A percentile compares a stretch with the other conserved stretches of the same genome.
phyloP scores from a whole-genome alignment of 257 asterid genomes.

The Ilex asprella region DNA sequence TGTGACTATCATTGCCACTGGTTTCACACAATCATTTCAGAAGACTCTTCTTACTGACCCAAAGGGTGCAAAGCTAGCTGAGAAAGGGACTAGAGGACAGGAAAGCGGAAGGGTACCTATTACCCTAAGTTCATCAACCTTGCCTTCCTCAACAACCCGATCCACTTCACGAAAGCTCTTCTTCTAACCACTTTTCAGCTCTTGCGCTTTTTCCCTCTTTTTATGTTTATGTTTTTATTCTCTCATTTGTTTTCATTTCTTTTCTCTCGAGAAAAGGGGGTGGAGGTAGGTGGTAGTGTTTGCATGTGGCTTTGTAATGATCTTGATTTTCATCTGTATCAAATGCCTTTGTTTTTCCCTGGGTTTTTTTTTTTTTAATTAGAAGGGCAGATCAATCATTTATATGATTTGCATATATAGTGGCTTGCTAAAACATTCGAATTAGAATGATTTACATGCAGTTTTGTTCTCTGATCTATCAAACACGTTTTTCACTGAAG shows the following conservation, averaged over 20 bases:
- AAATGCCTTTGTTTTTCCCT: too few species aligned
- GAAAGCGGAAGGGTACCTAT: conserved; percentile 37
- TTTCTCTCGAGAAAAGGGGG: background rate
- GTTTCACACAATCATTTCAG: conserved; percentile 85
- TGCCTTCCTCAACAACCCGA: conserved; percentile 20
- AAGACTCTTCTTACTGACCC: conserved; percentile 78
- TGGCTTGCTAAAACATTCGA: too few species aligned
- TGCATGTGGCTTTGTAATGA: too few species aligned
- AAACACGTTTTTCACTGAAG: too few species aligned
- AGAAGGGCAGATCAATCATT: too few species aligned
- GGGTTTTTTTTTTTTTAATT: too few species aligned
- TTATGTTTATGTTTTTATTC: background rate
- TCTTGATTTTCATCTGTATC: too few species aligned
- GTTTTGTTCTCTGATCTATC: too few species aligned
- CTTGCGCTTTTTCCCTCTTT: background rate
- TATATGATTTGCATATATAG: too few species aligned
- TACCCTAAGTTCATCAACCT: conserved; percentile 27
- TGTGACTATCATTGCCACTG: conserved; percentile 94
- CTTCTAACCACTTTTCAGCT: conserved; percentile 21
- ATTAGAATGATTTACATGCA: too few species aligned
- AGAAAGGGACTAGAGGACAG: conserved; percentile 29
- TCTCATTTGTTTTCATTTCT: background rate
- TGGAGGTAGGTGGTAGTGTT: too few species aligned
- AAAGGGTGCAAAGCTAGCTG: conserved; percentile 51
- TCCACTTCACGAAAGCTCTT: conserved; percentile 36